Evolutionary conservation across 805 yeast genomes (phyloP).

Genomic region (Kodamaea restingae): DNA sequence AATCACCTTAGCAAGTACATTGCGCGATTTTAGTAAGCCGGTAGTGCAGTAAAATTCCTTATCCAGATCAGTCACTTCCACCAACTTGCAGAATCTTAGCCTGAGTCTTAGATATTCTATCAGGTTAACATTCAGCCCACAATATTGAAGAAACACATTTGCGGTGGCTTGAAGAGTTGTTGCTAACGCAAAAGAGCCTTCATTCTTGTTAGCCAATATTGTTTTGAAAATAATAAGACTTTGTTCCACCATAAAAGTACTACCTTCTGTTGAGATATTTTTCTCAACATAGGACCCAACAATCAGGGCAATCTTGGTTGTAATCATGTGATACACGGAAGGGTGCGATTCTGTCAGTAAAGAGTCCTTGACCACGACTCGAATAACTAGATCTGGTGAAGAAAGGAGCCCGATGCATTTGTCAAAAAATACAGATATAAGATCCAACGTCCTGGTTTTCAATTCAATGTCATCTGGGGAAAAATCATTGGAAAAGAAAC

Average conservation of each 20-base stretch:
- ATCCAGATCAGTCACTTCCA: slow-evolving; percentile 31
- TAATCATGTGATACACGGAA: slow-evolving; percentile 45
- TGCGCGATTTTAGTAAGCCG: slow-evolving; percentile 48
- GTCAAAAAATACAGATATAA: slow-evolving; percentile 46
- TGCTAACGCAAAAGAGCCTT: slow-evolving; percentile 33
- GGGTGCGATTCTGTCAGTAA: slow-evolving; percentile 64
- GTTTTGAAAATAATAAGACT: slow-evolving; percentile 43
- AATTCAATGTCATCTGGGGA: slow-evolving; percentile 18
- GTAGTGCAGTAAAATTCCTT: slow-evolving; percentile 29
- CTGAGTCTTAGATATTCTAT: slow-evolving; percentile 34
- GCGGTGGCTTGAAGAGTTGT: slow-evolving; percentile 30
- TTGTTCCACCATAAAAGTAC: slow-evolving; percentile 45
- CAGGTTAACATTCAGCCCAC: slow-evolving; percentile 25
- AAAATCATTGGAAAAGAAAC: slow-evolving; percentile 41
- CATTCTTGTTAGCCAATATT: slow-evolving; percentile 30
- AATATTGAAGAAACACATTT: slow-evolving; percentile 24
- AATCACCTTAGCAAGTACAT: slow-evolving; percentile 41
- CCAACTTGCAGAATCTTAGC: slow-evolving; percentile 41
- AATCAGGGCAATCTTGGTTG: slow-evolving; percentile 39
- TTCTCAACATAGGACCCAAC: slow-evolving; percentile 32
- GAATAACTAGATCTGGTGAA: slow-evolving; percentile 47
- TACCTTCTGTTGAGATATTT: slow-evolving; percentile 23
- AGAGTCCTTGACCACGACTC: slow-evolving; percentile 73
- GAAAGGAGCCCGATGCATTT: slow-evolving; percentile 48
- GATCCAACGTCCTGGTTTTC: slow-evolving; percentile 27